These are phyloP conservation scores for Circinella minor DNA, from an alignment of 371 early-diverging fungal species.

Conservation along the genomic window DNA sequence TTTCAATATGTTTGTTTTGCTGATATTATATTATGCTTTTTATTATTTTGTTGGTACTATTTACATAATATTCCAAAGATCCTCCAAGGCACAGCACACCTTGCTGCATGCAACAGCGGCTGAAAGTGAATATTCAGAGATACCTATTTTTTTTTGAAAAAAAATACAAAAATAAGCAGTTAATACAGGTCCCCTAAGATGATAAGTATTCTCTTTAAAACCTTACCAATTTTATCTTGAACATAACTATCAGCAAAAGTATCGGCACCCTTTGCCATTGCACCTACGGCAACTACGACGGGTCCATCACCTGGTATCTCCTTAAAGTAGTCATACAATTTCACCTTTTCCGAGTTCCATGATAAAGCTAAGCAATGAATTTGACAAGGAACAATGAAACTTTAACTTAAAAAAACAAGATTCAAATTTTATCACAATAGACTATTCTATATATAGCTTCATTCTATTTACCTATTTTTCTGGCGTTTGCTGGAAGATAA, in stretches of 20 bases:
- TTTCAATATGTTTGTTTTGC: too few species aligned
- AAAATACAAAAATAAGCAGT: not conserved
- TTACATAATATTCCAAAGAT: conserved; percentile 82
- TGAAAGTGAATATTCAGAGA: conserved; percentile 92
- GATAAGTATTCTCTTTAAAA: not conserved
- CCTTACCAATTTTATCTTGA: conserved; percentile 84
- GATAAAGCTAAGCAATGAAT: conserved; percentile 72
- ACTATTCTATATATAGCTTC: too few species aligned
- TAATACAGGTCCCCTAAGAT: not conserved
- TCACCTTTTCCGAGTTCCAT: conserved; percentile 86
- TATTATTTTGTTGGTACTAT: not conserved
- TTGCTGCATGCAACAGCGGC: conserved; percentile 89
- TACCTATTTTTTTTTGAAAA: conserved; percentile 52
- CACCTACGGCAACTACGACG: conserved; percentile 92
- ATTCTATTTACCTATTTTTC: conserved; percentile 71
- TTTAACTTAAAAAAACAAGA: too few species aligned
- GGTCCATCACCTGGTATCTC: conserved; percentile 70
- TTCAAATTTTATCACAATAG: too few species aligned
- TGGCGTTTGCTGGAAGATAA: conserved; percentile 85
- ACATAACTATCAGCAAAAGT: conserved; percentile 90
- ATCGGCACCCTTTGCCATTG: conserved; percentile 95
- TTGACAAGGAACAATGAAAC: not conserved
- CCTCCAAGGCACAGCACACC: conserved; percentile 85
- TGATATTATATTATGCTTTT: not conserved
- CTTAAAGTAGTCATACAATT: conserved; percentile 76